These are phyloP conservation scores for Circinella minor DNA, from an alignment of 371 early-diverging fungal genomes.

Conservation along the genomic window DNA sequence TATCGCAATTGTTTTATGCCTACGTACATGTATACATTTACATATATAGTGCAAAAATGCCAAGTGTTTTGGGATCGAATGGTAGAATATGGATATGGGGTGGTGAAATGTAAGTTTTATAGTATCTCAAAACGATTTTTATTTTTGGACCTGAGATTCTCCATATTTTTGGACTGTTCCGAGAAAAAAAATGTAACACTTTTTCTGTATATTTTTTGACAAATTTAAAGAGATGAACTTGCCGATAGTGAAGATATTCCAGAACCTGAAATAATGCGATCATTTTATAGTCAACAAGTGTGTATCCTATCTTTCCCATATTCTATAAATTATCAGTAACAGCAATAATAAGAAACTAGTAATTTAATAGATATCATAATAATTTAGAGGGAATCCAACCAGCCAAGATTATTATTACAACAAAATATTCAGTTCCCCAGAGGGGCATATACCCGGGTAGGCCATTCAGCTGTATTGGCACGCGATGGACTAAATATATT, in stretches of 20 bases:
- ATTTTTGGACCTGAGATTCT: no score
- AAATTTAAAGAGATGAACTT: slow-evolving; percentile 4
- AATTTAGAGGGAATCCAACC: no score
- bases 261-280: slow-evolving; percentile 10
- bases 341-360: no score
- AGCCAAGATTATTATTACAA: neutral
- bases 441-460: slow-evolving; percentile 4
- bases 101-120: slow-evolving; percentile 18
- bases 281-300: neutral
- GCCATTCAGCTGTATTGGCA: slow-evolving; percentile 20
- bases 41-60: slow-evolving; percentile 11
- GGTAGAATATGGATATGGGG: slow-evolving; percentile 22
- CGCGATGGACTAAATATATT: slow-evolving; percentile 18
- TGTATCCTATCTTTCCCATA: no score
- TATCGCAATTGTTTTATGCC: no score
- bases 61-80: slow-evolving; percentile 18
- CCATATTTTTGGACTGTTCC: neutral
- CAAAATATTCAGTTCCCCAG: slow-evolving; percentile 1
- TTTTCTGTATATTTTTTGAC: neutral
- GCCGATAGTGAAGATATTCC: slow-evolving; percentile 18
- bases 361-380: no score
- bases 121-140: no score
- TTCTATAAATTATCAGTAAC: no score
- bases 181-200: neutral
- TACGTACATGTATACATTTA: no score